These are phyloP conservation scores for Exophiala oligosperma DNA, from an alignment of 2,329 filamentous ascomycete genomes.

Conservation along the genomic window DNA sequence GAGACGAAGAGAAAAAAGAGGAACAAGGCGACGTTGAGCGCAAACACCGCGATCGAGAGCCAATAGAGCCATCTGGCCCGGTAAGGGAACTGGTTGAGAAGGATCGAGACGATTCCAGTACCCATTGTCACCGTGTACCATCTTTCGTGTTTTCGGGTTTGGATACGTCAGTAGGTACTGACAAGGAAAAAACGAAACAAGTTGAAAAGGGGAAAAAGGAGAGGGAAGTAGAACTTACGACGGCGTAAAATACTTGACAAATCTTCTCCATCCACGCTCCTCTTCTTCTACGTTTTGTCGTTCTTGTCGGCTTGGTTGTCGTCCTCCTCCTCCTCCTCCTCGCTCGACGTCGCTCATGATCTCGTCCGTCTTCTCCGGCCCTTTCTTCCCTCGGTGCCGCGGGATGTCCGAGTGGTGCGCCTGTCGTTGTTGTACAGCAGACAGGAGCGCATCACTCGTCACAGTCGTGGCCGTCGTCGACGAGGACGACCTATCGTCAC, in stretches of 20 bases:
- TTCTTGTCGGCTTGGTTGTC: neutral
- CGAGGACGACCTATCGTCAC: neutral
- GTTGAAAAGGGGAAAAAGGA: neutral
- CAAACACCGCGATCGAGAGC: slow-evolving; percentile 61
- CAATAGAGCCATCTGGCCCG: slow-evolving; percentile 57
- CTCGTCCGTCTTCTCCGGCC: too few relatives aligned
- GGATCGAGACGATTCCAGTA: slow-evolving; percentile 64
- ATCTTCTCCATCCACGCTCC: slow-evolving; percentile 17
- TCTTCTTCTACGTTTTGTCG: slow-evolving; percentile 2
- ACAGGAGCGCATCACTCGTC: neutral
- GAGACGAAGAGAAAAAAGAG: slow-evolving; percentile 21
- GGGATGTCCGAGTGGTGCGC: too few relatives aligned
- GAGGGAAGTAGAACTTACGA: slow-evolving; percentile 7
- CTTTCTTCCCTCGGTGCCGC: too few relatives aligned
- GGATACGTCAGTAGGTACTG: too few relatives aligned
- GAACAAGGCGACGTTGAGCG: slow-evolving; percentile 62
- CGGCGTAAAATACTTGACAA: slow-evolving; percentile 19
- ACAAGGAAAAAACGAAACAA: neutral
- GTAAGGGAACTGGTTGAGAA: slow-evolving; percentile 63
- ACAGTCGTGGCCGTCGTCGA: neutral
- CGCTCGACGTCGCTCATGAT: neutral
- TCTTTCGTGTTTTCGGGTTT: neutral
- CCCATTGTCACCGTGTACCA: slow-evolving; percentile 65
- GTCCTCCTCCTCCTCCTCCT: too few relatives aligned
- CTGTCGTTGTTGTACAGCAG: neutral